A percentile compares a stretch with the other conserved stretches of the same genome.
Conservation (phyloP, 768 basidiomycete genomes). For the Scleroderma bovista region DNA sequence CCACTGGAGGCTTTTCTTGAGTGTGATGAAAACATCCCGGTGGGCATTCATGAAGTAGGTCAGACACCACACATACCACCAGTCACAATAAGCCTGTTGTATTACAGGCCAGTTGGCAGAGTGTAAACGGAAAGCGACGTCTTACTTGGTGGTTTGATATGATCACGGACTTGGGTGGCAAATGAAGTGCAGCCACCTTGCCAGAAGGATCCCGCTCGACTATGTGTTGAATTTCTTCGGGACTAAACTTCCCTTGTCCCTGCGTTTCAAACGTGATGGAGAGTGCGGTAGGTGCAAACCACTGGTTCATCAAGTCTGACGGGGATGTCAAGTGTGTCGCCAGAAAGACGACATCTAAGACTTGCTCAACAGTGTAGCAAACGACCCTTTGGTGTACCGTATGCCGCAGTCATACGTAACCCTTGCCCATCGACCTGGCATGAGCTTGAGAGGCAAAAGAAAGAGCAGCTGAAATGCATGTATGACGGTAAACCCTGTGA, state of each 20-base stretch:
- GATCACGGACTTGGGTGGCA: conserved; percentile 77
- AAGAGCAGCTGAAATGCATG: conserved; percentile 69
- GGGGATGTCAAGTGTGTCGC: conserved; percentile 1
- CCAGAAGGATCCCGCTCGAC: conserved; percentile 55
- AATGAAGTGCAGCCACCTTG: conserved; percentile 50
- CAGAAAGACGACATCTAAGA: conserved; percentile 7
- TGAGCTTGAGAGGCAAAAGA: conserved; percentile 58
- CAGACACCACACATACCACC: conserved; percentile 88
- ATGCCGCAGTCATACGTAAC: conserved; percentile 64
- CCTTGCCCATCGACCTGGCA: conserved; percentile 54
- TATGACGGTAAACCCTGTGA: conserved; percentile 60
- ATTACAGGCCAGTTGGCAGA: too few species aligned
- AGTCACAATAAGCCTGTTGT: conserved; percentile 65
- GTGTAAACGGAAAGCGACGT: too few species aligned
- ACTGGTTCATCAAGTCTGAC: conserved; percentile 72
- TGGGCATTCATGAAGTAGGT: conserved; percentile 67
- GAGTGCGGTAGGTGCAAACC: conserved; percentile 75
- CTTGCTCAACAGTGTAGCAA: conserved; percentile 70
- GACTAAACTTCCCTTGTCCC: conserved; percentile 58
- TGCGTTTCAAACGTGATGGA: conserved; percentile 68
- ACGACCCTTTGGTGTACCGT: conserved; percentile 77
- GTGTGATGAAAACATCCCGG: conserved; percentile 77
- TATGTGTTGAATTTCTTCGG: conserved; percentile 52
- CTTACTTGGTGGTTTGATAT: conserved; percentile 91
- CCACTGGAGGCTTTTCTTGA: conserved; percentile 88